These are phyloP conservation scores for Lachnum nothofagi DNA, from an alignment of 2,329 filamentous ascomycete genomes.

Conservation along the genomic window DNA sequence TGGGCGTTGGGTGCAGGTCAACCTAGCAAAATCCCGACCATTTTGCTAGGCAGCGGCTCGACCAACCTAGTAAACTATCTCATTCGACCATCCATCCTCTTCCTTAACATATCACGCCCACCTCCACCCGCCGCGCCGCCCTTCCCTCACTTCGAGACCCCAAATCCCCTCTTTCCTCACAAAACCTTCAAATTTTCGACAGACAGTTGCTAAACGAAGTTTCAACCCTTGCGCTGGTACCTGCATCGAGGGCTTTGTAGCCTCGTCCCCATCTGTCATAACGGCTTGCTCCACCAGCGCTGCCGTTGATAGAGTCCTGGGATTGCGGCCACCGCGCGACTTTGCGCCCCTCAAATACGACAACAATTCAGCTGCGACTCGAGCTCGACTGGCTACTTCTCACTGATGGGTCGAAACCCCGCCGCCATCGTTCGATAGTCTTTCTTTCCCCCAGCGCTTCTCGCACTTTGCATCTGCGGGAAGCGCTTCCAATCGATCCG, in stretches of 20 bases:
- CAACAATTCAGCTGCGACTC: background rate
- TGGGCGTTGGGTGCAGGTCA: too few species aligned
- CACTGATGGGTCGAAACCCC: conserved; percentile 30
- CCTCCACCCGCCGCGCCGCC: background rate
- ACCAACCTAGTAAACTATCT: too few species aligned
- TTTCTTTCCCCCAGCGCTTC: conserved; percentile 31
- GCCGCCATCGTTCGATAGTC: conserved; percentile 28
- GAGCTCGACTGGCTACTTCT: background rate
- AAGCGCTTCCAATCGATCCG: conserved; percentile 27
- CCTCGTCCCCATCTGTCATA: background rate
- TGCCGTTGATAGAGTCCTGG: background rate
- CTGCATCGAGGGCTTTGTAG: background rate
- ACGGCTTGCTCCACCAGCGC: background rate
- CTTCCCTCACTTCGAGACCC: background rate
- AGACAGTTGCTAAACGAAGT: too few species aligned
- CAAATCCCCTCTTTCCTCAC: background rate
- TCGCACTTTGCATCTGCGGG: conserved; percentile 28
- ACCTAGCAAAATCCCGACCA: too few species aligned
- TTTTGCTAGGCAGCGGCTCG: too few species aligned
- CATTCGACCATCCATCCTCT: too few species aligned
- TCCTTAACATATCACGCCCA: background rate
- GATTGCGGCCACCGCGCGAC: background rate
- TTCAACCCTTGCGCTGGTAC: background rate
- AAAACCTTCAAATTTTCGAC: too few species aligned
- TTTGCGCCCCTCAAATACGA: background rate